A percentile compares a stretch with the other conserved stretches of the same genome.
Conservation (phyloP, 768 basidiomycete species). For the Chalciporus piperatus region DNA sequence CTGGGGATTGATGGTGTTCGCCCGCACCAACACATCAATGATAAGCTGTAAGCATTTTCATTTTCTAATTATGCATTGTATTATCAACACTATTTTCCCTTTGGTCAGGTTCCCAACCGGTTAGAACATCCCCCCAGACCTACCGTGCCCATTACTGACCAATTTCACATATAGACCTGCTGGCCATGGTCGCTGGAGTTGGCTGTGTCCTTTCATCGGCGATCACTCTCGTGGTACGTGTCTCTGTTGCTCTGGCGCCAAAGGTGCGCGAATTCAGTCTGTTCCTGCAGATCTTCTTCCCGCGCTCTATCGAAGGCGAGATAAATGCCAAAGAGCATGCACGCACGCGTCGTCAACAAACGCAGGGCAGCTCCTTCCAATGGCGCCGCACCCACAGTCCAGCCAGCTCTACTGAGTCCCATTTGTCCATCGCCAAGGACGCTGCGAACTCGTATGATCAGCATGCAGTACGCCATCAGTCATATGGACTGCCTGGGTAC, state of each 20-base stretch:
- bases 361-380: conserved; percentile 16
- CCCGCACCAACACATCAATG: conserved; percentile 62
- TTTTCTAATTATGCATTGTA: neutral
- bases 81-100: neutral
- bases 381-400: neutral
- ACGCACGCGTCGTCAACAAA: conserved; percentile 16
- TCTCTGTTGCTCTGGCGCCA: neutral
- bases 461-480: neutral
- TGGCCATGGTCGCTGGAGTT: conserved; percentile 55
- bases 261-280: neutral
- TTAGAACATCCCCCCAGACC: neutral
- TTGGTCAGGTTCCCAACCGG: conserved; percentile 26
- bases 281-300: conserved; percentile 72
- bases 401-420: conserved; percentile 2
- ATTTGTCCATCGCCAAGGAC: conserved; percentile 12
- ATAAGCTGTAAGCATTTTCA: conserved; percentile 43
- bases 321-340: conserved; percentile 50
- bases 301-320: conserved; percentile 69
- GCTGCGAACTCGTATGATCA: neutral
- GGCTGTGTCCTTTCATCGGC: conserved; percentile 67
- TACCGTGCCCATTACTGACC: neutral
- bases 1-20: conserved; percentile 69
- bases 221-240: conserved; percentile 67
- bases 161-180: conserved; percentile 45
- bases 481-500: conserved; percentile 20